Base-by-base conservation (phyloP, 1,139 yeast genomes). In the Diutina mesorugosa region DNA sequence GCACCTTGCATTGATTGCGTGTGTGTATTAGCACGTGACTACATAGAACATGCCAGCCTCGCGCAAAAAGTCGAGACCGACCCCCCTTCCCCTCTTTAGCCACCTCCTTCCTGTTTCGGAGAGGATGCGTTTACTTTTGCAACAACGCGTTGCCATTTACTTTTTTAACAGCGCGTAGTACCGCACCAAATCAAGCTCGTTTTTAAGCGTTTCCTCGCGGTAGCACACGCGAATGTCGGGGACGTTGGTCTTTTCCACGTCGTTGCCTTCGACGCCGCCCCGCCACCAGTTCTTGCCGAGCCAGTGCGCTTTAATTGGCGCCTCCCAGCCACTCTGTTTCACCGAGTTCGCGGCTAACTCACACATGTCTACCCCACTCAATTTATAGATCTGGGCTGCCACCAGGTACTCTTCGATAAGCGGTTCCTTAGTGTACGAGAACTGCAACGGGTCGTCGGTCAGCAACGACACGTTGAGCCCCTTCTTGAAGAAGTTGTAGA, bases 381-480 rank as follows among this genome's bases (percentile, higher is more conserved):
- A 76, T 67, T 93, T 90, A 76, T 91, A 93, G 63, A 93, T 93
- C 70, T 93, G 98, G 0, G 97, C 97, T 4, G 99, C 99, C 45
- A 93, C 97, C 1, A 97, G 88, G 68, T 91, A 93, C 69, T 93
- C 99, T 69, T 93, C 99, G 63, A 93, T 93, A 64, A 93, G 77
- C n/a, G 99, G 98, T 66, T 93, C 99, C 64, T 95, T 84, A 30
- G 99, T 93, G 72, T 90, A 93, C 0, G 97, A 88, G 65, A 93
- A 93, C 70, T 93, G 99, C 58, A 95, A 70, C 6, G 81, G 81
- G 64, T 77, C 81, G 61, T 78, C 66, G 81, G 99, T 78, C 0
- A 97, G 90, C 57, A 93, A 76, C 0, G 97, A 89, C 47, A 93
- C 97, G 66, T 91, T 93, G 68, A 93, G 74, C 1, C 99, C 99